Conservation (phyloP, 257 asterid species). For the Nicotiana noctiflora region DNA sequence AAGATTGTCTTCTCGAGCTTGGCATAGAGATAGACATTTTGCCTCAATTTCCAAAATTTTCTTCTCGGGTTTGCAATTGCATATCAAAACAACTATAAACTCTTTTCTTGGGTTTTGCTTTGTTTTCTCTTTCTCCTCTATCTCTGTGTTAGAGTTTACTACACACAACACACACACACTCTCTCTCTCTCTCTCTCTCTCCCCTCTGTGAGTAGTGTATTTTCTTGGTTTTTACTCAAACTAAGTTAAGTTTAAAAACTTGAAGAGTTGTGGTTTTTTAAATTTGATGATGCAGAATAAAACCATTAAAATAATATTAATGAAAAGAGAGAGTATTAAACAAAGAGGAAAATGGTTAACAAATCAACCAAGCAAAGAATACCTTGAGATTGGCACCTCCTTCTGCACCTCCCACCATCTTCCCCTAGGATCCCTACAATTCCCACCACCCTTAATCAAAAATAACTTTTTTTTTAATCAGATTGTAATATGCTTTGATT, state of each 20-base stretch:
- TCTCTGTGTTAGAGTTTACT: neutral
- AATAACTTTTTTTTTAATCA: neutral
- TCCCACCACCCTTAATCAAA: neutral
- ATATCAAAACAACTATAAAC: slow-evolving; percentile 15
- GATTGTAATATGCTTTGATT: neutral
- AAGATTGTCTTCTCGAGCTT: slow-evolving; percentile 29
- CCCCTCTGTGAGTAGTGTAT: too few relatives aligned
- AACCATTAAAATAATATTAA: neutral
- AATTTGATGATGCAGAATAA: neutral
- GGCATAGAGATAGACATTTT: slow-evolving; percentile 32
- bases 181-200: too few relatives aligned
- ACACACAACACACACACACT: too few relatives aligned
- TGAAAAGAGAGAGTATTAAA: slow-evolving; percentile 1
- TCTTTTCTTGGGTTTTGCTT: slow-evolving; percentile 21
- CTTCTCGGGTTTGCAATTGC: slow-evolving; percentile 43
- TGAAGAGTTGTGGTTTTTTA: neutral
- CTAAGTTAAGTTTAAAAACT: neutral
- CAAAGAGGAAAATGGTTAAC: slow-evolving; percentile 8
- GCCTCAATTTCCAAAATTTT: slow-evolving; percentile 48
- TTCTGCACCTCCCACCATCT: slow-evolving; percentile 17
- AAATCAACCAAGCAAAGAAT: slow-evolving; percentile 28
- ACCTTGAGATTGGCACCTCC: slow-evolving; percentile 34
- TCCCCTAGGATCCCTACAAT: slow-evolving; percentile 32
- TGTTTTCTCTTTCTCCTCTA: slow-evolving; percentile 6
- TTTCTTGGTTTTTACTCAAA: slow-evolving; percentile 7